Evolutionary conservation across 2,329 filamentous ascomycete genomes (phyloP).

Genomic region (Hypomyces perniciosus): DNA sequence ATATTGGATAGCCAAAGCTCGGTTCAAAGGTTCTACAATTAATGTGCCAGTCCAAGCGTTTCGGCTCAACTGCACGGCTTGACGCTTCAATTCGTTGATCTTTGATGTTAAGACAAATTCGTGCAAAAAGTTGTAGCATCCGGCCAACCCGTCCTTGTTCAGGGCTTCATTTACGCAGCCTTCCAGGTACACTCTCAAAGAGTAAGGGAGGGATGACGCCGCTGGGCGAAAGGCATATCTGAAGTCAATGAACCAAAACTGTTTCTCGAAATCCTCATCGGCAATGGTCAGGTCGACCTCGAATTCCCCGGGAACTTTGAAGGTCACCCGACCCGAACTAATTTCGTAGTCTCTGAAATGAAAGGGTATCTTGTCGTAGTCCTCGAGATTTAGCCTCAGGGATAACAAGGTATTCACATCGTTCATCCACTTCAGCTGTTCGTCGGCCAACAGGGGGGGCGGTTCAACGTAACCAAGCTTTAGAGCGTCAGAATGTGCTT

Average conservation of each 20-base stretch:
- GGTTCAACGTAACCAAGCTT: constrained; percentile 73
- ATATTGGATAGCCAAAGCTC: constrained; percentile 83
- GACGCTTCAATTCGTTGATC: constrained; percentile 72
- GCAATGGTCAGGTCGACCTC: constrained; percentile 90
- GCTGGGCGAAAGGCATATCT: constrained; percentile 74
- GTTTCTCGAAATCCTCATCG: constrained; percentile 73
- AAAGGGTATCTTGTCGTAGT: constrained; percentile 68
- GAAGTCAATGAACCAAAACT: constrained; percentile 93
- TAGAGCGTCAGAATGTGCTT: constrained; percentile 23
- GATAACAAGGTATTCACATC: constrained; percentile 80
- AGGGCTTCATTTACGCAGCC: constrained; percentile 66
- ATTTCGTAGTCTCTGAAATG: constrained; percentile 74
- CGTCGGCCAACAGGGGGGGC: constrained; percentile 61
- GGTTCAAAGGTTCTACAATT: constrained; percentile 70
- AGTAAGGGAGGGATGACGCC: constrained; percentile 53
- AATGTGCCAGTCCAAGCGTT: constrained; percentile 74
- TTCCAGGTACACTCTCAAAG: constrained; percentile 62
- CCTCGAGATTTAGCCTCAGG: constrained; percentile 76
- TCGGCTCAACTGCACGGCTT: constrained; percentile 64
- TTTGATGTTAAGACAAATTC: constrained; percentile 87
- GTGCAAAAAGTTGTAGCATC: constrained; percentile 82
- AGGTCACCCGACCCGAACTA: constrained; percentile 81
- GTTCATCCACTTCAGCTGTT: constrained; percentile 68
- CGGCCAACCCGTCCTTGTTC: constrained; percentile 61
- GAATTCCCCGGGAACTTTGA: constrained; percentile 76